Evolutionary conservation across 495 filamentous ascomycete genomes (phyloP), one percentile per base, ranked within the genome.

Genomic region (Penicillium pulvis): DNA sequence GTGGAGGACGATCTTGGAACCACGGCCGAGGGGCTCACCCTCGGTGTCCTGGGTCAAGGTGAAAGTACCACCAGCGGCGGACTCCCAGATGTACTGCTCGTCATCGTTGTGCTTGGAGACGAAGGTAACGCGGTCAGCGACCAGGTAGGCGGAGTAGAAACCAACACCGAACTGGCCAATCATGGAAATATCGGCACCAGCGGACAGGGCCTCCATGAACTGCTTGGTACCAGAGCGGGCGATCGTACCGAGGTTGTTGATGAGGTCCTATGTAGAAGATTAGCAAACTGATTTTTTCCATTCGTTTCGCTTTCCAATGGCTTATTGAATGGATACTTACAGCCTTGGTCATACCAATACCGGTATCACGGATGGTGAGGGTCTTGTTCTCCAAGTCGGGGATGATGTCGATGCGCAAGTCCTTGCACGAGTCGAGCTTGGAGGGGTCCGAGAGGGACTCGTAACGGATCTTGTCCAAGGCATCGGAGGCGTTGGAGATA

Each of bases 151-250:
- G 53, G 94, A 98, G 87, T 98, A 98, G 91, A 98, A 98, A 90
- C 94, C 94, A 69, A 98, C 94, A 93, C 94, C 94, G 79, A 98
- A 98, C 83, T 98, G 94, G 69, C 94, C 94, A 79, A 98, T 98
- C 94, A 98, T 98, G 81, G 94, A 98, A 67, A 98, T 93, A 82
- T 98, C 94, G 70, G 95, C 94, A 85, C 94, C 94, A 63, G 94
- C 94, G 70, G 91, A 91, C 61, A 98, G 86, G 59, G 94, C 94
- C 83, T 98, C 94, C 94, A 98, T 98, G 81, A 98, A 98, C 82
- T 98, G 95, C 88, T 98, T 98, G 72, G 94, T 98, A 60, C 94
- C 94, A 48, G 94, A 98, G 72, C 94, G 92, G 66, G 94, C 94
- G 75, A 98, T 98, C 62, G 94, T 98, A 79, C 94, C 94, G 51